Evolutionary conservation across 2,329 filamentous ascomycete genomes (phyloP).

Genomic region (Mycogone perniciosa): DNA sequence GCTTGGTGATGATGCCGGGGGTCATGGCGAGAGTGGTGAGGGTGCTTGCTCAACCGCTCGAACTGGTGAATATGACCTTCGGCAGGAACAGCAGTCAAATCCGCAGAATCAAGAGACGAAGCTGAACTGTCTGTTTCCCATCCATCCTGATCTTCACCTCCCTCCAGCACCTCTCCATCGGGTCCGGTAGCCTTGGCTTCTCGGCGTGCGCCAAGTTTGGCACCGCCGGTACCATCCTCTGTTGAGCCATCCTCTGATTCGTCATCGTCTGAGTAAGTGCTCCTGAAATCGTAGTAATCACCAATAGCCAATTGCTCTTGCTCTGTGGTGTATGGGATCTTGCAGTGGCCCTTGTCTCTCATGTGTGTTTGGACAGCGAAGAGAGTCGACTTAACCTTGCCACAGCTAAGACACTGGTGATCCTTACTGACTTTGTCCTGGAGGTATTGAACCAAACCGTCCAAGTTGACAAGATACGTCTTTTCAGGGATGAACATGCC

Average conservation of each 20-base stretch:
- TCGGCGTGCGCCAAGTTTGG: conserved; percentile 62
- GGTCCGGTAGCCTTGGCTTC: conserved; percentile 44
- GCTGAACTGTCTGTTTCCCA: conserved; percentile 94
- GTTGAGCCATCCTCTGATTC: conserved; percentile 37
- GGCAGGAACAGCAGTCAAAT: conserved; percentile 72
- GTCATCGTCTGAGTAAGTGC: conserved; percentile 82
- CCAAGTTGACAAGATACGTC: conserved; percentile 72
- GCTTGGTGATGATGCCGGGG: conserved; percentile 65
- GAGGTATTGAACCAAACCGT: conserved; percentile 73
- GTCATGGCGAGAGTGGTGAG: conserved; percentile 68
- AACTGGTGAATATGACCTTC: conserved; percentile 66
- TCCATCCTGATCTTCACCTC: conserved; percentile 59
- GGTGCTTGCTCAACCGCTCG: conserved; percentile 64
- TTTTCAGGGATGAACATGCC: conserved; percentile 95
- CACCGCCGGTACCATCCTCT: conserved; percentile 44
- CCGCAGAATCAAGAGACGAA: conserved; percentile 82
- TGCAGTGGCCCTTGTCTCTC: conserved; percentile 94
- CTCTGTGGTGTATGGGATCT: conserved; percentile 85
- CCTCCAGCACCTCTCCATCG: conserved; percentile 45
- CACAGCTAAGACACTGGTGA: conserved; percentile 82
- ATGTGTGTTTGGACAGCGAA: conserved; percentile 91
- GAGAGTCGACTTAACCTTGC: conserved; percentile 71
- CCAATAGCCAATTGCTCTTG: conserved; percentile 90
- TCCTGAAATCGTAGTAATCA: conserved; percentile 94
- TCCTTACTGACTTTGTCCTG: conserved; percentile 73